Evolutionary conservation across 257 asterid genomes (phyloP).

Genomic region (Solanum bukasovii): DNA sequence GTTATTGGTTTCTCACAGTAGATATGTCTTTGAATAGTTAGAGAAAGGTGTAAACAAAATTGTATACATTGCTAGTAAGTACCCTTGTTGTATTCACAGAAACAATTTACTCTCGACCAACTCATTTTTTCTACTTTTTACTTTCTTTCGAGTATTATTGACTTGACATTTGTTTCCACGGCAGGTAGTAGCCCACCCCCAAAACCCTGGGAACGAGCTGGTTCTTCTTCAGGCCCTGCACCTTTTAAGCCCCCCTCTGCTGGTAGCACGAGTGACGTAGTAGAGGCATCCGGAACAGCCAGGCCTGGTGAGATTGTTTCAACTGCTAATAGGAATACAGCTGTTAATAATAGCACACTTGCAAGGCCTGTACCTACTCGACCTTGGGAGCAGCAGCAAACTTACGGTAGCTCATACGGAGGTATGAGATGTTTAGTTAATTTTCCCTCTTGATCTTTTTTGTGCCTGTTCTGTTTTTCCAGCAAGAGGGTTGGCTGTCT

Average conservation of each 20-base stretch:
- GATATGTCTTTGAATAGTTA: neutral
- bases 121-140: neutral
- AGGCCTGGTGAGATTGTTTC: slow-evolving; percentile 86
- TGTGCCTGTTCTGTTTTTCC: neutral
- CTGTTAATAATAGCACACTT: slow-evolving; percentile 38
- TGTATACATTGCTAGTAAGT: no score
- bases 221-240: slow-evolving; percentile 67
- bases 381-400: slow-evolving; percentile 85
- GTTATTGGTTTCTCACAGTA: neutral
- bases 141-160: neutral
- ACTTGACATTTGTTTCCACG: neutral
- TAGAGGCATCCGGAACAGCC: slow-evolving; percentile 91
- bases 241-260: slow-evolving; percentile 81
- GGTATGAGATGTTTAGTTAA: slow-evolving; percentile 22
- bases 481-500: neutral
- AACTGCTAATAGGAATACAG: slow-evolving; percentile 32
- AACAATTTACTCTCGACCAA: neutral
- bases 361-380: slow-evolving; percentile 81
- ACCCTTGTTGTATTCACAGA: neutral
- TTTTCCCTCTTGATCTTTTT: neutral
- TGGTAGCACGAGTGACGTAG: slow-evolving; percentile 81
- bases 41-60: no score
- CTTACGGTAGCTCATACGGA: slow-evolving; percentile 58
- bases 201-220: slow-evolving; percentile 96
- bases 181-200: slow-evolving; percentile 59